phyloP scores from a whole-genome alignment of 805 yeast genomes.

The Candida suzukii region DNA sequence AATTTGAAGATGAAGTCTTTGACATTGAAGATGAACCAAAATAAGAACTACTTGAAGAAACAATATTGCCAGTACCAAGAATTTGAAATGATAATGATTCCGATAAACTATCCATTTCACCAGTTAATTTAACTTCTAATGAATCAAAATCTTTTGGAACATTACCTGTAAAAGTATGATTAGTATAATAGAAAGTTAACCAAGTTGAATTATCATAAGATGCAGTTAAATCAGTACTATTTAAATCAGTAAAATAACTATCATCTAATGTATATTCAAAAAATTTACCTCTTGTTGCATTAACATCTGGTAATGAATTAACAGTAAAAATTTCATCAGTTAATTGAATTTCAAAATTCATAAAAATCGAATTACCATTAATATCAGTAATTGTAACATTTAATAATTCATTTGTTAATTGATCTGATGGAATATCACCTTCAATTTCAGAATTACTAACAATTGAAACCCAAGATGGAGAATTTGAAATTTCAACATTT shows the following conservation, averaged over 20 bases:
- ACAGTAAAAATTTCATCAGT: slow-evolving; percentile 50
- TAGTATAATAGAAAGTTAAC: slow-evolving; percentile 55
- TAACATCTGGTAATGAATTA: slow-evolving; percentile 43
- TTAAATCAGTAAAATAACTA: slow-evolving; percentile 49
- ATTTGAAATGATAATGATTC: slow-evolving; percentile 44
- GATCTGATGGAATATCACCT: slow-evolving; percentile 51
- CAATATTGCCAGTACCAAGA: slow-evolving; percentile 35
- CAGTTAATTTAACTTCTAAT: slow-evolving; percentile 36
- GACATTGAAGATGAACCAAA: slow-evolving; percentile 21
- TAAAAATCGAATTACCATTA: slow-evolving; percentile 51
- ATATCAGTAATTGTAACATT: slow-evolving; percentile 51
- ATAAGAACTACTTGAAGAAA: slow-evolving; percentile 15
- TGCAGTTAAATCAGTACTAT: slow-evolving; percentile 42
- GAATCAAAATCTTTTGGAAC: slow-evolving; percentile 46
- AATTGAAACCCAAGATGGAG: slow-evolving; percentile 57
- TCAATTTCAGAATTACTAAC: slow-evolving; percentile 32
- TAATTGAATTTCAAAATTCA: slow-evolving; percentile 52
- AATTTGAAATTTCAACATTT: slow-evolving; percentile 35
- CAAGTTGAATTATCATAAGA: slow-evolving; percentile 42
- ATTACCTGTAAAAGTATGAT: slow-evolving; percentile 62
- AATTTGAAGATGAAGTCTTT: slow-evolving; percentile 22
- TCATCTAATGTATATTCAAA: slow-evolving; percentile 50
- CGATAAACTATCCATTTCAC: slow-evolving; percentile 23
- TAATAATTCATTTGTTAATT: slow-evolving; percentile 33
- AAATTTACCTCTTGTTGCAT: slow-evolving; percentile 60